Conservation (phyloP, 108 stramenopile species). For the Nitzschia sp. region DNA sequence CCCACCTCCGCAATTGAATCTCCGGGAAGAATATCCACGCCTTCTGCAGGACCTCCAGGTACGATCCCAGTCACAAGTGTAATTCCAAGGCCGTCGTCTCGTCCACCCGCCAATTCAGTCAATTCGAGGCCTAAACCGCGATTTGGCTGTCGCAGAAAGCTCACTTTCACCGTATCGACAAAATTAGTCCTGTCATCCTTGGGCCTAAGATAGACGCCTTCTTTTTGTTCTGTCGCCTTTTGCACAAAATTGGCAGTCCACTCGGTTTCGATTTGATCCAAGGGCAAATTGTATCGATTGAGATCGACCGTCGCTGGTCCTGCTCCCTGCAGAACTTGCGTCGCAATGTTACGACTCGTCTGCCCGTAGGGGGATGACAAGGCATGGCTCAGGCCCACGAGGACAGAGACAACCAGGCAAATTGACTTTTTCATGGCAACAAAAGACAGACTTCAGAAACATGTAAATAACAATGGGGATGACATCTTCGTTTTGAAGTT, state of each 20-base stretch:
- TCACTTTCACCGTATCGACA: constrained; percentile 49
- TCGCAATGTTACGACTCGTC: constrained; percentile 40
- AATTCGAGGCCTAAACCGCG: constrained; percentile 69
- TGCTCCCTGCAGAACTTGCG: constrained; percentile 39
- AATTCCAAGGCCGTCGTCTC: constrained; percentile 74
- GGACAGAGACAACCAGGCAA: too few relatives aligned
- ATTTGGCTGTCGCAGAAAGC: constrained; percentile 39
- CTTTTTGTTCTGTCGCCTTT: constrained; percentile 31
- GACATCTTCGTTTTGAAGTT: too few relatives aligned
- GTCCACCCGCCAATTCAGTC: constrained; percentile 68
- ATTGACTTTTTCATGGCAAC: too few relatives aligned
- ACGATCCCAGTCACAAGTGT: constrained; percentile 65
- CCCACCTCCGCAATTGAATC: constrained; percentile 59
- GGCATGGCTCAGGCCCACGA: neutral
- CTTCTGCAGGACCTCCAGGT: constrained; percentile 53
- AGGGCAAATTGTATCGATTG: constrained; percentile 66
- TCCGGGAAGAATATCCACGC: constrained; percentile 54
- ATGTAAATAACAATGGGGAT: too few relatives aligned
- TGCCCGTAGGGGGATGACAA: constrained; percentile 25
- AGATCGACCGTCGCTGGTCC: constrained; percentile 53
- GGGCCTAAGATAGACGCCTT: constrained; percentile 49
- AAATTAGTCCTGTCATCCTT: constrained; percentile 44
- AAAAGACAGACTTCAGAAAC: too few relatives aligned
- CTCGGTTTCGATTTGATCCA: constrained; percentile 39
- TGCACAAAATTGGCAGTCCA: constrained; percentile 62